Evolutionary conservation across 2,329 filamentous ascomycete genomes (phyloP), one percentile per base, ranked within the genome.

Genomic region (Fusarium chuoi): DNA sequence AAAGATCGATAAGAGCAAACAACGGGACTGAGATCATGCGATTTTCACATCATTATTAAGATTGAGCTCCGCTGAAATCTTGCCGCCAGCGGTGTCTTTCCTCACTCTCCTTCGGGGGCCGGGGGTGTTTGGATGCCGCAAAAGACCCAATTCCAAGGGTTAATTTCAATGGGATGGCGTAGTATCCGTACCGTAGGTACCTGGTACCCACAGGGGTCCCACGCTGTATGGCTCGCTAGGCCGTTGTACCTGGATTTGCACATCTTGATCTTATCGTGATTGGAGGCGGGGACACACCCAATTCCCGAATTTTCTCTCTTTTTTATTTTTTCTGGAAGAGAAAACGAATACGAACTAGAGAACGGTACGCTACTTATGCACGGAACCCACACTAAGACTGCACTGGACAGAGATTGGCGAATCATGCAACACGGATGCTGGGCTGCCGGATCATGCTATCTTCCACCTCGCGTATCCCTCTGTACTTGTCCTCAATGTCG

Each of bases 241-340:
- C 54, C 48, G 62, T 62, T 71, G 71, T 74, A 20, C 71, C 71
- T 74, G 71, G 59, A 74, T 74, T 74, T 61, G 65, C 51, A 51
- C 63, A 74, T 71, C 71, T 74, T 71, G 71, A 74, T 74, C 71
- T 74, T 74, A 74, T 74, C 71, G 60, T 74, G 71, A 74, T 74
- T 74, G 71, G 71, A 60, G 71, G 71, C 71, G 71, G 66, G 61
- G 70, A 28, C 22, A 9, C 28, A 35, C 33, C 54, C 61, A 49
- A 57, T 65, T 66, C 65, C 41, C 65, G 54, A 66, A 45, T 66
- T 56, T 66, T 65, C 46, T 52, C 45, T 63, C n/a, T 44, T 17
- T 45, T 30, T 28, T 22, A 26, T 28, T 26, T 12, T n/a, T 64
- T 49, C 57, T 63, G 65, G 65, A 66, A 61, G 35, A 56, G 39